These are phyloP conservation scores for Biscogniauxia sp. DNA, from an alignment of 2,329 filamentous ascomycete species.

Conservation along the genomic window DNA sequence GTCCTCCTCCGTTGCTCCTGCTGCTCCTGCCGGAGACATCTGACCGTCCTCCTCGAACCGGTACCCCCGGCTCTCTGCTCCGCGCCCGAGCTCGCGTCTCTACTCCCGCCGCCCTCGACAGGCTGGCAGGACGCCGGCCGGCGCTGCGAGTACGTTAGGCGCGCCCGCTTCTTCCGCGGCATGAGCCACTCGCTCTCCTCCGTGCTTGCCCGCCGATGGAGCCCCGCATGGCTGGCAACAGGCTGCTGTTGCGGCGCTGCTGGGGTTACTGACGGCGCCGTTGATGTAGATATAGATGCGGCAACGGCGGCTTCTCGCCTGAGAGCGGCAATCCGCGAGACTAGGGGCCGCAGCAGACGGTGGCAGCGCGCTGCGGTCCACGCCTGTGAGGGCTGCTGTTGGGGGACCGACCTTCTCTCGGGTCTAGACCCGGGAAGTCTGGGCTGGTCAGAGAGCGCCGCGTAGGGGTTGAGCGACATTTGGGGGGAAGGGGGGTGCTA, in stretches of 20 bases:
- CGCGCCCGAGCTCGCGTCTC: neutral
- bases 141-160: conserved; percentile 31
- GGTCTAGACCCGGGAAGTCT: conserved; percentile 16
- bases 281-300: conserved; percentile 1
- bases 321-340: conserved; percentile 41
- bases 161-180: conserved; percentile 31
- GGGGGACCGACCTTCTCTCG: conserved; percentile 11
- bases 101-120: neutral
- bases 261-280: conserved; percentile 1
- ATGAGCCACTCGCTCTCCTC: conserved; percentile 22
- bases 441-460: conserved; percentile 18
- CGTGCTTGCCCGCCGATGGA: conserved; percentile 4
- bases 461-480: conserved; percentile 20
- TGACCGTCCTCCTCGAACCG: conserved; percentile 16
- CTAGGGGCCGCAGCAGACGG: conserved; percentile 41
- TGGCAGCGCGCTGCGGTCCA: conserved; percentile 44
- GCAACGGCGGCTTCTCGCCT: conserved; percentile 31
- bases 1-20: conserved; percentile 8
- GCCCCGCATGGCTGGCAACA: neutral
- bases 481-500: neutral
- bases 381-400: conserved; percentile 19
- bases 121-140: conserved; percentile 9
- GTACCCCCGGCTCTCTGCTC: conserved; percentile 1
- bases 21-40: conserved; percentile 7
- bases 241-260: neutral